Base-by-base conservation (phyloP, 139 green algal species). In the Microglena sp. region DNA sequence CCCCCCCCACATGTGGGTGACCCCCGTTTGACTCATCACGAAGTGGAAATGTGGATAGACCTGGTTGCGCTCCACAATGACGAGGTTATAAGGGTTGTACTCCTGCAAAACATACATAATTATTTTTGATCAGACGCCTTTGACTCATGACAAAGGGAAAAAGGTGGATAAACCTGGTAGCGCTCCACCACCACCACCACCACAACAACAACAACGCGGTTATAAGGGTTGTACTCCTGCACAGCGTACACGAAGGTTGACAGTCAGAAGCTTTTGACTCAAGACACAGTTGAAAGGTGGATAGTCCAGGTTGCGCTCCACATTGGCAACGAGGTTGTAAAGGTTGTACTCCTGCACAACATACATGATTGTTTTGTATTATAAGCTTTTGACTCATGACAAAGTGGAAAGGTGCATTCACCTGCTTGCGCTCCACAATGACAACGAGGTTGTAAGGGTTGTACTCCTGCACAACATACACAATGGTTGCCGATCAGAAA, bases 81-180 rank as follows among this genome's bases (percentile, higher is more conserved):
- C 8, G 33, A 80, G 64, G 44, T 80, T 64, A 45, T 80, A 80
- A 0, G 73, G 73, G 68, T 80, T 75, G 64, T 80, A 80, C 45
- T 73, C 68, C 40, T 65, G 33, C 3, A 15, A 55, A n/a, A 18
- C 45, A 15, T 64, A 7, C 6, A 15, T 64, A 15, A 30, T 30
- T 15, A 60, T 60, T 30, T 11, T 60, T 31, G 11, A n/a, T 11
- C 40, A 50, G 11, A n/a, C 40, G 11, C 11, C 40, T 50, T 50
- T n/a, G 18, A 50, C 18, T 11, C 40, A 50, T n/a, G n/a, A n/a
- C n/a, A n/a, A n/a, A n/a, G n/a, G n/a, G n/a, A n/a, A n/a, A 73
- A n/a, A n/a, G n/a, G n/a, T n/a, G n/a, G n/a, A n/a, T n/a, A n/a
- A n/a, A n/a, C n/a, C n/a, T n/a, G n/a, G n/a, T n/a, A n/a, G n/a